These are phyloP conservation scores for Pseudomassariella vexata DNA, from an alignment of 2,329 filamentous ascomycete species.

Conservation along the genomic window DNA sequence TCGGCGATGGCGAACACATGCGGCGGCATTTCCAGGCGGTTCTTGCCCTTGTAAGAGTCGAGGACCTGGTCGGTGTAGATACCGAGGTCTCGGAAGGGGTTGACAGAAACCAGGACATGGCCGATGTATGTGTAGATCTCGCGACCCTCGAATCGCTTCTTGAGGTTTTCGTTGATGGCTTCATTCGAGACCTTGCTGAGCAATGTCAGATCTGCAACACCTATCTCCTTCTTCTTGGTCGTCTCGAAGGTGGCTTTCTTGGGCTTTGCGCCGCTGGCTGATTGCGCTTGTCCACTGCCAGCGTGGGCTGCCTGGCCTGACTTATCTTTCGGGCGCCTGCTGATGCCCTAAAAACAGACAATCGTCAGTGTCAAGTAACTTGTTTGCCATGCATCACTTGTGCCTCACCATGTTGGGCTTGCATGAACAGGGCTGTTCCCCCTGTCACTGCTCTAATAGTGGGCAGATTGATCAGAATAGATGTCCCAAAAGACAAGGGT, in stretches of 20 bases:
- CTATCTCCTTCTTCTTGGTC: constrained; percentile 98
- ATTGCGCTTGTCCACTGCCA: constrained; percentile 28
- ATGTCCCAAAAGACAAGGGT: too few species aligned
- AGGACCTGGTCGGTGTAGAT: constrained; percentile 96
- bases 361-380: constrained; percentile 1
- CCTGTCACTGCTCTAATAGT: too few species aligned
- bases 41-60: constrained; percentile 93
- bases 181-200: constrained; percentile 99
- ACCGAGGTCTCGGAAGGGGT: constrained; percentile 93
- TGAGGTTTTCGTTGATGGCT: constrained; percentile 97
- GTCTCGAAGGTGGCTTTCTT: constrained; percentile 96
- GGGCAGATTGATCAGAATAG: too few species aligned
- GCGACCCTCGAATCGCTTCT: constrained; percentile 93
- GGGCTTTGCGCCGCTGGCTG: constrained; percentile 54
- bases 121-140: constrained; percentile 99
- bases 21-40: constrained; percentile 87
- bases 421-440: constrained; percentile 17
- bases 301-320: constrained; percentile 34
- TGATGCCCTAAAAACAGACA: constrained; percentile 34
- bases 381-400: neutral
- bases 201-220: constrained; percentile 93
- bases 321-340: constrained; percentile 43
- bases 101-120: constrained; percentile 98
- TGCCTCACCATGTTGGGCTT: constrained; percentile 18
- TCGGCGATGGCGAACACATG: constrained; percentile 96